These are phyloP conservation scores for Hyaloscypha hepaticicola DNA, from an alignment of 495 filamentous ascomycete species.

Conservation along the genomic window DNA sequence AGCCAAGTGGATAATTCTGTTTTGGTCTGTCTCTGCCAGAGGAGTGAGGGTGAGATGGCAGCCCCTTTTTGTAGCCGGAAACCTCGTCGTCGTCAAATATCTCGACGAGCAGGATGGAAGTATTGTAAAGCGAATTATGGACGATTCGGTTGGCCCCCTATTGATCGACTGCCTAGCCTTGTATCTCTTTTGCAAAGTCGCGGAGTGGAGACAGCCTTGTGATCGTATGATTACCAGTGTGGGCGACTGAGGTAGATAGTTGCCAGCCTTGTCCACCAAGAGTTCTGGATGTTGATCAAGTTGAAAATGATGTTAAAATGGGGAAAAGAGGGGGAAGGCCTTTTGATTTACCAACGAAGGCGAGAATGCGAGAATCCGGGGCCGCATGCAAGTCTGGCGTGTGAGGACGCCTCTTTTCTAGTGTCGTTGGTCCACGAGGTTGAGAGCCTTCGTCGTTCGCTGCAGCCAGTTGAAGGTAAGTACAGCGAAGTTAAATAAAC, in stretches of 20 bases:
- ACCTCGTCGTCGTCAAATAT: too few relatives aligned
- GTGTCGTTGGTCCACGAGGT: background rate
- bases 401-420: background rate
- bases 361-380: background rate
- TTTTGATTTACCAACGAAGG: background rate
- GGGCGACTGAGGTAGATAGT: background rate
- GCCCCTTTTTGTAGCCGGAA: background rate
- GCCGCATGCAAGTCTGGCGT: conserved; percentile 1
- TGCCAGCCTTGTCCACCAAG: background rate
- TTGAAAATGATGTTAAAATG: background rate
- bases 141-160: background rate
- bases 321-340: background rate
- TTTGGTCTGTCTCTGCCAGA: background rate
- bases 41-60: background rate
- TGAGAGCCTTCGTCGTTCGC: background rate
- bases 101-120: background rate
- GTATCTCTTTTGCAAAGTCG: background rate
- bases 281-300: background rate
- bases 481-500: background rate
- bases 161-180: background rate
- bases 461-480: background rate
- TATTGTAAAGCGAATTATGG: background rate
- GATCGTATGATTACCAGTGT: background rate
- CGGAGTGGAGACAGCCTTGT: background rate
- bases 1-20: background rate